Evolutionary conservation across 2,329 filamentous ascomycete genomes (phyloP).

Genomic region (Aspergillus persii): DNA sequence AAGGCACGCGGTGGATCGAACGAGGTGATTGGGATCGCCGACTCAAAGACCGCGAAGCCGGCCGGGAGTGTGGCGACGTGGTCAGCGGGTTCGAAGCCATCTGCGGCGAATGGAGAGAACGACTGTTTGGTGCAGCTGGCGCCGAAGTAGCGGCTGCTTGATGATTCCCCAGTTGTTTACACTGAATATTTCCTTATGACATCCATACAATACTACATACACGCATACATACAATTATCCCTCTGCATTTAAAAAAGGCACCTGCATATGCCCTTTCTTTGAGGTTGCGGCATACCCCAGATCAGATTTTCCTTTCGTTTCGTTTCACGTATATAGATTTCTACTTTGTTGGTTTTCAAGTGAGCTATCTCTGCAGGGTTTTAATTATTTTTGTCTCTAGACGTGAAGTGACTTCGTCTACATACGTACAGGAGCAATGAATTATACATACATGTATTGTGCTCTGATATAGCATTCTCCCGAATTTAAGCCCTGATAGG

Average conservation of each 20-base stretch:
- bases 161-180: constrained; percentile 1
- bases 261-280: neutral
- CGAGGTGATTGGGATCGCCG: constrained; percentile 80
- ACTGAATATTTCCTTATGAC: neutral
- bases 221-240: neutral
- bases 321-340: neutral
- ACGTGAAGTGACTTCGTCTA: neutral
- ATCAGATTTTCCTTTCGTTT: neutral
- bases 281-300: neutral
- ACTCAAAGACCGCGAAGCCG: constrained; percentile 74
- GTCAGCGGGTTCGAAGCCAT: constrained; percentile 89
- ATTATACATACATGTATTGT: constrained; percentile 25
- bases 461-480: no score
- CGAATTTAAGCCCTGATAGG: no score
- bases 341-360: neutral
- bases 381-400: neutral
- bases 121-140: constrained; percentile 57
- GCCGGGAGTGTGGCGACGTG: constrained; percentile 79
- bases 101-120: constrained; percentile 78
- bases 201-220: neutral
- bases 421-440: neutral
- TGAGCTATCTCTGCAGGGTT: neutral
- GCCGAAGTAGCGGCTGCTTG: constrained; percentile 33
- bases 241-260: neutral
- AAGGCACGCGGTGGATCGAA: constrained; percentile 78